Percentiles rank a stretch among this genome's conserved stretches.
Evolutionary conservation across 106 monocot species (phyloP).

Genomic region (Phalaenopsis equestris): DNA sequence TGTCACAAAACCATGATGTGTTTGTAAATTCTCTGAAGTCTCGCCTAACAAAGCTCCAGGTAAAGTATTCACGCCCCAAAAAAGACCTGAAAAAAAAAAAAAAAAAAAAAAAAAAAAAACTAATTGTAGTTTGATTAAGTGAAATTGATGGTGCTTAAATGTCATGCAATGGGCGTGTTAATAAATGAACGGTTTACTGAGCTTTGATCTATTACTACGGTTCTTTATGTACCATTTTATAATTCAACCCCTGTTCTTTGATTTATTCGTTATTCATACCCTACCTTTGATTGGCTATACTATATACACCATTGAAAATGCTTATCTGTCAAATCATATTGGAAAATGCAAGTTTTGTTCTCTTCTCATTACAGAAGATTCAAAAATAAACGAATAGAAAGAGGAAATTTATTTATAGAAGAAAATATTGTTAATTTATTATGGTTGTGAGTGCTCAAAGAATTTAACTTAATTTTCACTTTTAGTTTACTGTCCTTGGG

Average conservation of each 20-base stretch:
- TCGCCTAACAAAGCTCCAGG: constrained; percentile 82
- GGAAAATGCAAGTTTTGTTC: neutral
- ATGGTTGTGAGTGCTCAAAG: neutral
- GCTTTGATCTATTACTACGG: neutral
- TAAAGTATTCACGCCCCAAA: too few species aligned
- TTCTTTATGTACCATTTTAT: neutral
- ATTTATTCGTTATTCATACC: neutral
- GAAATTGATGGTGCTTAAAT: neutral
- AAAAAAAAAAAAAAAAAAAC: neutral
- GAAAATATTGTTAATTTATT: neutral
- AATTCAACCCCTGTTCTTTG: neutral
- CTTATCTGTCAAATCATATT: neutral
- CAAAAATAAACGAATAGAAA: neutral
- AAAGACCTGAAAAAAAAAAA: too few species aligned
- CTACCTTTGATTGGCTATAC: neutral
- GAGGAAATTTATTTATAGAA: neutral
- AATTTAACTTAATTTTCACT: neutral
- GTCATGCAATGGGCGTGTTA: neutral
- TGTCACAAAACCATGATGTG: constrained; percentile 59
- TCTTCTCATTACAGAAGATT: neutral
- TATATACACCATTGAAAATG: neutral
- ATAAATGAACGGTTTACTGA: neutral
- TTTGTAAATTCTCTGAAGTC: constrained; percentile 69
- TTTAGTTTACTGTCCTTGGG: neutral
- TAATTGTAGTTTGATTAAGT: constrained; percentile 2